A percentile compares a stretch with the other conserved stretches of the same genome.
Conservation (phyloP, 2,329 filamentous ascomycete species). For the Penicillium janthinellum region DNA sequence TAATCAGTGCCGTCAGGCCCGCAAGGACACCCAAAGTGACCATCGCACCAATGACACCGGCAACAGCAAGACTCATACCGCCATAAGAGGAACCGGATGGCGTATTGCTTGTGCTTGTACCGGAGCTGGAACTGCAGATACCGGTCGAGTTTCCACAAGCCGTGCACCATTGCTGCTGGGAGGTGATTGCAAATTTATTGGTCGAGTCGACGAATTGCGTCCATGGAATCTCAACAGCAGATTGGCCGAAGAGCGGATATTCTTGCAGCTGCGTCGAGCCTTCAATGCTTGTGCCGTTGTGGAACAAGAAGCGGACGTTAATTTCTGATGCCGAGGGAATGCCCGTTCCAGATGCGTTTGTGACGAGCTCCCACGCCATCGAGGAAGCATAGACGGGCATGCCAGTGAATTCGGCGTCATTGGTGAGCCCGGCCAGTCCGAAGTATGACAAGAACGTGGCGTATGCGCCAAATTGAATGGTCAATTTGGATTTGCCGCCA, state of each 20-base stretch:
- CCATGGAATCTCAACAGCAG: conserved; percentile 62
- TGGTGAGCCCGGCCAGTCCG: conserved; percentile 53
- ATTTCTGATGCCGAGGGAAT: conserved; percentile 51
- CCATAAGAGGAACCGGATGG: conserved; percentile 24
- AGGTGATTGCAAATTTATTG: conserved; percentile 64
- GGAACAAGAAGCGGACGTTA: conserved; percentile 60
- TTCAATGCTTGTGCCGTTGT: conserved; percentile 56
- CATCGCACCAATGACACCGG: conserved; percentile 73
- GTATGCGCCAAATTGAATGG: conserved; percentile 61
- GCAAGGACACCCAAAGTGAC: conserved; percentile 54
- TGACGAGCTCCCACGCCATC: conserved; percentile 73
- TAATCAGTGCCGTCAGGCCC: conserved; percentile 2
- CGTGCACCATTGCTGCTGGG: conserved; percentile 68
- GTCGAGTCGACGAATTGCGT: conserved; percentile 65
- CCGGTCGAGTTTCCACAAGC: conserved; percentile 71
- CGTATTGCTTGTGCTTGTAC: conserved; percentile 17
- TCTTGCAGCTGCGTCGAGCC: conserved; percentile 42
- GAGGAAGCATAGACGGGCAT: conserved; percentile 76
- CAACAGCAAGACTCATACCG: conserved; percentile 66
- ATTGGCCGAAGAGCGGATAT: conserved; percentile 64
- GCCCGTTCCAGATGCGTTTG: conserved; percentile 38
- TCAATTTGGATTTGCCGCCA: conserved; percentile 38
- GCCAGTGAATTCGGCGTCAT: conserved; percentile 65
- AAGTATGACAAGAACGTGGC: conserved; percentile 61
- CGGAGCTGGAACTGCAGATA: conserved; percentile 30